Evolutionary conservation across 2,329 filamentous ascomycete genomes (phyloP).

Genomic region (Endoconidiophora polonica): DNA sequence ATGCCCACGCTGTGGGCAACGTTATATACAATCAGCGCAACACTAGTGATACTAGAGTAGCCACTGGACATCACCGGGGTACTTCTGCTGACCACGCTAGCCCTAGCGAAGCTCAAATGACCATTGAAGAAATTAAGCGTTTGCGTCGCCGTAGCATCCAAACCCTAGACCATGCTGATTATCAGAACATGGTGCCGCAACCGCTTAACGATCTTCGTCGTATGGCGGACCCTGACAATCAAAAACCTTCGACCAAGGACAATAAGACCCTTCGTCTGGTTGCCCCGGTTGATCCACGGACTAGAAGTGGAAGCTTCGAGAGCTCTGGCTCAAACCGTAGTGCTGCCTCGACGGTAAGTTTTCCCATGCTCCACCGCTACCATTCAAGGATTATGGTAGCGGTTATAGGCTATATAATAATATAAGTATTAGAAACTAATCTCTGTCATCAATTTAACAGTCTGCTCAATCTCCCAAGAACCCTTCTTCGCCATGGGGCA

Average conservation of each 20-base stretch:
- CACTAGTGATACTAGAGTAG: constrained; percentile 12
- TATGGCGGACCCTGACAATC: constrained; percentile 15
- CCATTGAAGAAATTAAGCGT: constrained; percentile 42
- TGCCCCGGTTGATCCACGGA: constrained; percentile 20
- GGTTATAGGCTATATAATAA: too few species aligned
- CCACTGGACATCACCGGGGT: constrained; percentile 13
- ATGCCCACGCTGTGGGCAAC: constrained; percentile 1
- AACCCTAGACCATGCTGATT: constrained; percentile 35
- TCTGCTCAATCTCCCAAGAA: neutral
- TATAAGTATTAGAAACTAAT: neutral
- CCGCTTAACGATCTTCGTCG: constrained; percentile 9
- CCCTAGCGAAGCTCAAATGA: neutral
- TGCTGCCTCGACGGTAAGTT: constrained; percentile 48
- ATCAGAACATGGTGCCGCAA: constrained; percentile 17
- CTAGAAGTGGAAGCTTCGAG: constrained; percentile 44
- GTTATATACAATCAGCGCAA: constrained; percentile 18
- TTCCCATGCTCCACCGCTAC: neutral
- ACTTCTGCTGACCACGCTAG: constrained; percentile 3
- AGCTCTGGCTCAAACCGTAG: constrained; percentile 44
- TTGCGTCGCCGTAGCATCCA: constrained; percentile 74
- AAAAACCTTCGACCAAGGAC: constrained; percentile 13
- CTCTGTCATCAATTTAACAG: neutral
- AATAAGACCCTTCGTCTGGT: constrained; percentile 26
- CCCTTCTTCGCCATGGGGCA: neutral
- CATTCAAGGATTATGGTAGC: too few species aligned